Base-by-base conservation (phyloP, 1,284 basidiomycete genomes). In the Cryptococcus neoformans region DNA sequence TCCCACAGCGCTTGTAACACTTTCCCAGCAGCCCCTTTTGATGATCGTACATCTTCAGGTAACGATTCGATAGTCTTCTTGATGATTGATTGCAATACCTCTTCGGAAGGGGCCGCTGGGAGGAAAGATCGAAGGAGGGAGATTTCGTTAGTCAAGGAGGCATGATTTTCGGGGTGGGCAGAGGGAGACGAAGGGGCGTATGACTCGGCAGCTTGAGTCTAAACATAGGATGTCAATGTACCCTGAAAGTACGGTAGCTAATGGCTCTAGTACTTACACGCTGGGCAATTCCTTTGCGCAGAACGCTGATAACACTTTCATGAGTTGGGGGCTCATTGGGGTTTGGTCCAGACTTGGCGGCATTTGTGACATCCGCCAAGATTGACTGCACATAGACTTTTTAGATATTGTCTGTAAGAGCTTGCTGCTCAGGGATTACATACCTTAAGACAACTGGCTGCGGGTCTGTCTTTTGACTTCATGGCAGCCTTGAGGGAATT, bases 401-500 rank as follows among this genome's bases (percentile, higher is more conserved):
- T 34, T 28, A 28, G 28, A 28, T 28, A 28, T 4, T 28, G 28
- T 1, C 28, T 28, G 28, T 28, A 28, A 28, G 28, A 4, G 28
- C 0, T 28, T 4, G 28, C 1, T 28, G 28, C 28, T 28, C 21
- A 28, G 4, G 2, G 4, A 28, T 28, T 28, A 53, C 64, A 46
- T 49, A 72, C 73, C 65, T 76, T 76, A 54, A 75, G 52, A 34
- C 61, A 64, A 2, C 64, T 58, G 6, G 68, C 61, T 14, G 70
- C 64, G 14, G 69, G 65, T 53, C 61, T 66, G 61, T 76, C 69
- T 44, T 65, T 67, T 11, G 68, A 56, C 58, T 76, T 76, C 74
- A 76, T 76, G n/a, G 74, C 72, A n/a, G 65, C 53, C 62, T 76
- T 76, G 57, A 76, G 62, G 3, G 69, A 70, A 61, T 73, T 66